Evolutionary conservation across 176 grass and related monocot genomes (phyloP).

Genomic region (Carex myosuroides): DNA sequence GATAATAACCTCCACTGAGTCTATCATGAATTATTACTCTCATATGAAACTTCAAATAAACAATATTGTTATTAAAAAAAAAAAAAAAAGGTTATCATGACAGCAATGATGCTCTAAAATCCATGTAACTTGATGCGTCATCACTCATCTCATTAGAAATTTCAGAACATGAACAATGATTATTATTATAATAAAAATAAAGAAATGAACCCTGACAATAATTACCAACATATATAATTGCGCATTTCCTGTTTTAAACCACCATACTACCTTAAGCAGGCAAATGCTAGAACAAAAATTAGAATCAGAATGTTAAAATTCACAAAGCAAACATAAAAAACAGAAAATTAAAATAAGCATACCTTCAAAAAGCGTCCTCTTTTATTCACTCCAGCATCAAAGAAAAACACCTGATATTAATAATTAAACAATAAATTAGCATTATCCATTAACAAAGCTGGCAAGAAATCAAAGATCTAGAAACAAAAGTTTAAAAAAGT

Average conservation of each 20-base stretch:
- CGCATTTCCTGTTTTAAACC: not conserved
- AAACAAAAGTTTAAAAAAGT: not conserved
- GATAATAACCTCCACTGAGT: not conserved
- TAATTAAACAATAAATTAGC: constrained; percentile 13
- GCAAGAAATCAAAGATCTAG: not conserved
- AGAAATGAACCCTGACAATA: not conserved
- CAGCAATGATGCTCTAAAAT: not conserved
- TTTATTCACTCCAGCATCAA: constrained; percentile 96
- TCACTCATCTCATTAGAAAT: not conserved
- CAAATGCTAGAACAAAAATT: not conserved
- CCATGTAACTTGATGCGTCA: not conserved
- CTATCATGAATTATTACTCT: not conserved
- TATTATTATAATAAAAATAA: not conserved
- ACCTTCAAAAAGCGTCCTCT: constrained; percentile 97
- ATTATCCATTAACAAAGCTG: not conserved
- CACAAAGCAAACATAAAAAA: not conserved
- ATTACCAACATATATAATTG: not conserved
- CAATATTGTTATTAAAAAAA: not conserved
- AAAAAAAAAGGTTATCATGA: not conserved
- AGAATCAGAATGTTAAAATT: not conserved
- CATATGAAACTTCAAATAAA: not conserved
- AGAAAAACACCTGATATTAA: constrained; percentile 75
- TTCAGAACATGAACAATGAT: constrained; percentile 11
- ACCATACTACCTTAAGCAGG: not conserved
- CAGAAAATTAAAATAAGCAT: not conserved